phyloP scores from a whole-genome alignment of 495 filamentous ascomycete species.

The Hypoxylon rickii region DNA sequence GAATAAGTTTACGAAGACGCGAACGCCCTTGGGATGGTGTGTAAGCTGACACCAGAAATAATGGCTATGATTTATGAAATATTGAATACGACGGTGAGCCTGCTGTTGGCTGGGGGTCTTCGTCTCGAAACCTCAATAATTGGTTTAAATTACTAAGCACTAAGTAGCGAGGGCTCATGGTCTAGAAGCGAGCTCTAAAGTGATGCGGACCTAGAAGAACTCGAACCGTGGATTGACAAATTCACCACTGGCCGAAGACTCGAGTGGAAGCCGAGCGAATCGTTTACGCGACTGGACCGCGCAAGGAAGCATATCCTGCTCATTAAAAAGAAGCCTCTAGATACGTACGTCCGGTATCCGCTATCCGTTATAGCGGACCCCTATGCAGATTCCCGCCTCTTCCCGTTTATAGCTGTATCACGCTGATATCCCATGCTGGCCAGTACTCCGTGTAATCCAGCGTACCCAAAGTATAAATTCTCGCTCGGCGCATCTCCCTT shows the following conservation, averaged over 20 bases:
- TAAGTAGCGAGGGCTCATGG: no score
- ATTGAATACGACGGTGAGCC: slow-evolving; percentile 67
- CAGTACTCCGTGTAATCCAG: slow-evolving; percentile 16
- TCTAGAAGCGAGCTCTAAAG: no score
- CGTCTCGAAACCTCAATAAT: no score
- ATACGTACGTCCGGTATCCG: slow-evolving; percentile 10
- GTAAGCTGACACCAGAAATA: slow-evolving; percentile 68
- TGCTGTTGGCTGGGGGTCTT: slow-evolving; percentile 43
- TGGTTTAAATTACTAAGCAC: no score
- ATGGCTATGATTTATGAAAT: slow-evolving; percentile 71
- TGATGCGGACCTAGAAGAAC: no score
- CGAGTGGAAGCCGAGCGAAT: no score
- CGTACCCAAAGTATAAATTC: neutral
- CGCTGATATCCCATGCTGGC: slow-evolving; percentile 5
- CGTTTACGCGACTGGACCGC: no score
- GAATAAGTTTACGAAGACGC: slow-evolving; percentile 78
- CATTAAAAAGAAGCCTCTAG: neutral
- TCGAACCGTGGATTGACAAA: no score
- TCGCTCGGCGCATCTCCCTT: slow-evolving; percentile 8
- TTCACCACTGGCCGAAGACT: no score
- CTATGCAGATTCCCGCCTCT: slow-evolving; percentile 3
- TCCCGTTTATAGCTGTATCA: neutral
- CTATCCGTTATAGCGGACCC: neutral
- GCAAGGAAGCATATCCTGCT: no score
- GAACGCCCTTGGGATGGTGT: slow-evolving; percentile 61